A percentile compares a stretch with the other conserved stretches of the same genome.
These are phyloP conservation scores for Kodamaea hsintzibuensis DNA, from an alignment of 805 yeast species.

Conservation along the genomic window DNA sequence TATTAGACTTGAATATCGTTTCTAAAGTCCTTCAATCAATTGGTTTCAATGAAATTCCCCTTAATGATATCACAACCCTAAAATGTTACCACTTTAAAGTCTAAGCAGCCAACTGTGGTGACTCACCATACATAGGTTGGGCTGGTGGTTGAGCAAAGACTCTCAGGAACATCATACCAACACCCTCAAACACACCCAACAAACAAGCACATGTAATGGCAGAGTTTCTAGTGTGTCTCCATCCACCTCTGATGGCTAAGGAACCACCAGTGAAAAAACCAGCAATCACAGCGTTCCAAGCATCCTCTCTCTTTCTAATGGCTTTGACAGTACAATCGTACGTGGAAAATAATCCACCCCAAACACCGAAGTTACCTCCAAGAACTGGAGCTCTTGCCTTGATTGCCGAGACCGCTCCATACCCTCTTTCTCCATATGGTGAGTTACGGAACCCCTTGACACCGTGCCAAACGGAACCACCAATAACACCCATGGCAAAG, in stretches of 20 bases:
- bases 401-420: constrained; percentile 86
- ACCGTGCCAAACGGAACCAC: constrained; percentile 99
- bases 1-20: neutral
- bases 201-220: constrained; percentile 98
- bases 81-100: neutral
- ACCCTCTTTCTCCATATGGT: constrained; percentile 92
- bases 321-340: constrained; percentile 96
- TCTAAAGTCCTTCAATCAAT: neutral
- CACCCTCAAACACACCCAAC: constrained; percentile 97
- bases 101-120: constrained; percentile 38
- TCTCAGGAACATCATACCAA: constrained; percentile 93
- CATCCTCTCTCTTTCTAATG: constrained; percentile 95
- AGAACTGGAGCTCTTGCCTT: constrained; percentile 97
- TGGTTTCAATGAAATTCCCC: constrained; percentile 1
- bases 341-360: constrained; percentile 98
- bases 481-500: constrained; percentile 97
- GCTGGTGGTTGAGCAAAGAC: constrained; percentile 72
- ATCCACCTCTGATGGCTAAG: constrained; percentile 96
- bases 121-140: constrained; percentile 48
- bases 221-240: constrained; percentile 93
- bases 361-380: constrained; percentile 98
- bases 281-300: constrained; percentile 96
- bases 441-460: constrained; percentile 98
- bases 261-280: constrained; percentile 99
- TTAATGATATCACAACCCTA: constrained; percentile 1